Percentiles rank a stretch among this genome's conserved stretches.
These are phyloP conservation scores for Arthrobotrys musiformis DNA, from an alignment of 2,329 filamentous ascomycete genomes.

Conservation along the genomic window DNA sequence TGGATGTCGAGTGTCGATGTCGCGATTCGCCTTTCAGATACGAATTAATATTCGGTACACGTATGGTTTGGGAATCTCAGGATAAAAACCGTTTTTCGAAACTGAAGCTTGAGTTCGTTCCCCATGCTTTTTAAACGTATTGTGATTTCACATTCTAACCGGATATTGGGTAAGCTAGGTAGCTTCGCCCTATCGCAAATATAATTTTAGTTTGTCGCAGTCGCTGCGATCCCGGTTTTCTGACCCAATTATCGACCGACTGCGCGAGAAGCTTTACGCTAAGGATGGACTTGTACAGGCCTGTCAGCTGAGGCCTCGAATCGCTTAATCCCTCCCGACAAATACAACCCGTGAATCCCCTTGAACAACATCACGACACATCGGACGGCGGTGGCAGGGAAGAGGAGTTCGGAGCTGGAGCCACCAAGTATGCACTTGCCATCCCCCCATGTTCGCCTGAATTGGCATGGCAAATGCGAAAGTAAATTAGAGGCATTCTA, in stretches of 20 bases:
- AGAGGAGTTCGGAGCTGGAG: constrained; percentile 16
- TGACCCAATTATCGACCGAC: too few relatives aligned
- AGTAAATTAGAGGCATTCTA: constrained; percentile 3
- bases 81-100: not conserved
- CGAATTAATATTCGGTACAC: not conserved
- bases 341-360: constrained; percentile 8
- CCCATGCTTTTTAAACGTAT: constrained; percentile 19
- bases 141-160: not conserved
- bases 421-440: constrained; percentile 28
- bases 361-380: constrained; percentile 24
- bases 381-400: constrained; percentile 18
- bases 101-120: not conserved
- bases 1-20: too few relatives aligned
- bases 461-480: constrained; percentile 12
- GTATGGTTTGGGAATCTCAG: not conserved
- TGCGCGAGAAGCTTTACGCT: not conserved
- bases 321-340: constrained; percentile 17
- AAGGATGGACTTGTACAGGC: not conserved
- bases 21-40: too few relatives aligned
- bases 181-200: not conserved
- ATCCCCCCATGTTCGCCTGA: constrained; percentile 4
- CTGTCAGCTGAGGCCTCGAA: constrained; percentile 10
- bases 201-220: constrained; percentile 31
- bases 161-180: not conserved
- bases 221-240: not conserved